Evolutionary conservation across 106 monocot species (phyloP).

Genomic region (Agapanthus africanus): DNA sequence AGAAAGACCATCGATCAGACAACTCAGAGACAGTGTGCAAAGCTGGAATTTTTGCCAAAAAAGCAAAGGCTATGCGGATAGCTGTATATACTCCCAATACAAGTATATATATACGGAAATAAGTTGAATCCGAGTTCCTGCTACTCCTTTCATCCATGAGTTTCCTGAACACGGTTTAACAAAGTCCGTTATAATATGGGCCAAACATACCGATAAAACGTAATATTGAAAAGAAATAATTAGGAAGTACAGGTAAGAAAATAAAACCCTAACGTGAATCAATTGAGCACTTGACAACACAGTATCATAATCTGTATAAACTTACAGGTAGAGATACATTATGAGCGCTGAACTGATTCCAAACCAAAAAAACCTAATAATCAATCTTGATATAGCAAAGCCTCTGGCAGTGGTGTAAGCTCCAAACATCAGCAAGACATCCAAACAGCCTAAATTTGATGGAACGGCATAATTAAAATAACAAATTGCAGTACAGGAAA

Average conservation of each 20-base stretch:
- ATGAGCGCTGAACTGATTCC: conserved; percentile 42
- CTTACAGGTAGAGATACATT: conserved; percentile 83
- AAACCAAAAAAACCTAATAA: conserved; percentile 83
- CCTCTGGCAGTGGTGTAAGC: conserved; percentile 82
- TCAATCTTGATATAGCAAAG: conserved; percentile 76
- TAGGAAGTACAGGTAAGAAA: neutral
- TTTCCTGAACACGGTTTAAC: conserved; percentile 44
- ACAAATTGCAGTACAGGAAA: neutral
- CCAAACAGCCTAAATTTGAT: conserved; percentile 52
- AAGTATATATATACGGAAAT: conserved; percentile 79
- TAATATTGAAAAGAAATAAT: neutral
- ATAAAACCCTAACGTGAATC: conserved; percentile 1
- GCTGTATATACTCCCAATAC: conserved; percentile 76
- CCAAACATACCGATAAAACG: neutral
- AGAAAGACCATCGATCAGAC: conserved; percentile 77
- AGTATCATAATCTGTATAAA: neutral
- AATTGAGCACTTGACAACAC: neutral
- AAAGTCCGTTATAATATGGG: neutral
- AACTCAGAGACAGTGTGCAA: conserved; percentile 60
- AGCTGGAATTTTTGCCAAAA: conserved; percentile 79
- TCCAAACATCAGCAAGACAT: conserved; percentile 87
- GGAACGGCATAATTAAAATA: neutral
- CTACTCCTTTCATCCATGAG: conserved; percentile 65
- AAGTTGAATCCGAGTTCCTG: conserved; percentile 58
- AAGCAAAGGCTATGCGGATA: conserved; percentile 54